Evolutionary conservation across 2,329 filamentous ascomycete species (phyloP), one percentile per base, ranked within the genome.

Genomic region (Zasmidium angulare): DNA sequence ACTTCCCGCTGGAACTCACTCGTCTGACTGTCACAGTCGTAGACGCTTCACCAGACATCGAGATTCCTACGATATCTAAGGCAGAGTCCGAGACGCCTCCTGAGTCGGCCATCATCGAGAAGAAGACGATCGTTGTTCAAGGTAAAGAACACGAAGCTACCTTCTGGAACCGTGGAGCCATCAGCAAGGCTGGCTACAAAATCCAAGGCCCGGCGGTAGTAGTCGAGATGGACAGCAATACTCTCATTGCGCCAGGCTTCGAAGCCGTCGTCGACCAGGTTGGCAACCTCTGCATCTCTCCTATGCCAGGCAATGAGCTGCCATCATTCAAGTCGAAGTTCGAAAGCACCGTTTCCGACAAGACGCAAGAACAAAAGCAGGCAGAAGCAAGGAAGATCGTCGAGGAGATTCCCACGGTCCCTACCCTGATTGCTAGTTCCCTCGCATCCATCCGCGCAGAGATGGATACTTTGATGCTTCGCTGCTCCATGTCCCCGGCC

Each of bases 401-500:
- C 24, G 50, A 67, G 46, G 65, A 66, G 1, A 66, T 66, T 19
- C 65, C 66, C 1, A 67, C 65, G 20, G 60, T 69, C 4, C 66
- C 66, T 12, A 69, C 66, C 9, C 55, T 69, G 12, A 66, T 69
- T 40, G 62, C 59, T 14, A 65, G 62, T 17, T 67, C 66, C 11
- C 56, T 69, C 11, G 66, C 66, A 4, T 66, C 63, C 9, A 67
- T 69, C 29, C 55, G 66, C n/a, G 53, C 61, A 1, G 66, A 69
- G 47, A 69, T 67, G 66, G 66, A 69, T 29, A 69, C 66, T 11
- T 56, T 69, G 22, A 69, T 69, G 66, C 60, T 69, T n/a, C 24
- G 66, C 52, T 69, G 66, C 50, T 66, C 66, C 2, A 69, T 69
- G 66, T 67, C 65, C 10, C 66, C 66, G 2, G 66, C 66, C 1